Conservation (phyloP, 768 basidiomycete species). For the Boletellus sp. region DNA sequence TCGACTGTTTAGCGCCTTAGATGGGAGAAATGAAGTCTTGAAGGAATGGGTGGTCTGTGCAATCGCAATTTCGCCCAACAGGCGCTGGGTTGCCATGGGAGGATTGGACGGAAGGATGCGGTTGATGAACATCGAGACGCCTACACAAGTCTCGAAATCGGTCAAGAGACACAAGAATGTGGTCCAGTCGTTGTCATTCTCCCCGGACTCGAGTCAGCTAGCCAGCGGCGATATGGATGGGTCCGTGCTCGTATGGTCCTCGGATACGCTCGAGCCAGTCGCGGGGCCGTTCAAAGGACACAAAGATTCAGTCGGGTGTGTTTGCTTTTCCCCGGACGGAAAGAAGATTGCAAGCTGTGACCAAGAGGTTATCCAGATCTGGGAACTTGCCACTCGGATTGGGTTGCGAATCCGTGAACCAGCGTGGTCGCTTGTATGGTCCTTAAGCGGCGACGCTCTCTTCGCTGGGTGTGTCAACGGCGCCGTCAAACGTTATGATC, state of each 20-base stretch:
- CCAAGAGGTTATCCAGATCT: conserved; percentile 12
- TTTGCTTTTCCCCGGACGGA: conserved; percentile 20
- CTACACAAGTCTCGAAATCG: conserved; percentile 1
- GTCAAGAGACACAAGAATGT: neutral
- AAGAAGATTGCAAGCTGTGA: conserved; percentile 20
- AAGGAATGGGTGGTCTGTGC: conserved; percentile 3
- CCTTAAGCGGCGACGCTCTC: conserved; percentile 9
- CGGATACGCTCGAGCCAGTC: conserved; percentile 1
- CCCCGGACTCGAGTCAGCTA: conserved; percentile 14
- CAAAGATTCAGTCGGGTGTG: conserved; percentile 12
- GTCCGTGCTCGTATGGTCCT: conserved; percentile 17
- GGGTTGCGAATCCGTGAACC: neutral
- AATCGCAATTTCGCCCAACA: conserved; percentile 6
- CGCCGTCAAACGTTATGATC: conserved; percentile 10
- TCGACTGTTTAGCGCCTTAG: conserved; percentile 7
- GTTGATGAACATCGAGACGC: conserved; percentile 3
- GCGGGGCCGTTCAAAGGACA: conserved; percentile 12
- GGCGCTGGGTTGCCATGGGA: conserved; percentile 15
- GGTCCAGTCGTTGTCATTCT: conserved; percentile 18
- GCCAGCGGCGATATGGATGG: conserved; percentile 18
- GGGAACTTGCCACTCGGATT: conserved; percentile 10
- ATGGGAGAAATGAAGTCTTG: conserved; percentile 1
- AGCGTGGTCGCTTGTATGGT: conserved; percentile 24
- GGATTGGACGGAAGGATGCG: conserved; percentile 15
- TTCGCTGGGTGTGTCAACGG: conserved; percentile 19